Conservation (phyloP, 2,329 filamentous ascomycete genomes). For the Pseudogymnoascus sp. region DNA sequence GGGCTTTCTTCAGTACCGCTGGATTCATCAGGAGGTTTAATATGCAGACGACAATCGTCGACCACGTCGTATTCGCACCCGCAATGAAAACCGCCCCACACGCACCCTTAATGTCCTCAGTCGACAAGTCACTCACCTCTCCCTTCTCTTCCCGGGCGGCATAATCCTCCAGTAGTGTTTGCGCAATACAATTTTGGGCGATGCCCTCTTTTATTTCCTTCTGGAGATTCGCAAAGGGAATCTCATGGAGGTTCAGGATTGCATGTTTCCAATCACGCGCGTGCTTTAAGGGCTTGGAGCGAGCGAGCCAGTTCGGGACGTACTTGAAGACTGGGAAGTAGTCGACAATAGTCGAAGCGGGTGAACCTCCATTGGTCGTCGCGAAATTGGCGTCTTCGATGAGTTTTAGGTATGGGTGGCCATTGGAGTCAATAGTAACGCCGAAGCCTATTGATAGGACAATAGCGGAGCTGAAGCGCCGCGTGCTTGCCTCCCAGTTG, state of each 20-base stretch:
- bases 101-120: conserved; percentile 38
- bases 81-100: conserved; percentile 42
- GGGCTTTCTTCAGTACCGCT: conserved; percentile 39
- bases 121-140: conserved; percentile 13
- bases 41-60: conserved; percentile 35
- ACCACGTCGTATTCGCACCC: conserved; percentile 34
- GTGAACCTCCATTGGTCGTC: conserved; percentile 24
- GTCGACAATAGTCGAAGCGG: conserved; percentile 37
- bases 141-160: neutral
- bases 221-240: conserved; percentile 30
- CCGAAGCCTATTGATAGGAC: conserved; percentile 40
- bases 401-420: conserved; percentile 36
- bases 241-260: conserved; percentile 37
- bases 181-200: neutral
- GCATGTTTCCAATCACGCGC: conserved; percentile 25
- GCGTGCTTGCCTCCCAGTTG: conserved; percentile 30
- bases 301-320: conserved; percentile 33
- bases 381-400: conserved; percentile 27
- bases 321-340: conserved; percentile 40
- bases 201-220: conserved; percentile 9
- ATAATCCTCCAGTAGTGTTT: neutral
- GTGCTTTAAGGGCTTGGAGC: conserved; percentile 23
- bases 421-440: conserved; percentile 31
- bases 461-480: conserved; percentile 35
- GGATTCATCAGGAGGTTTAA: conserved; percentile 29